These are phyloP conservation scores for Alloteropsis semialata DNA, from an alignment of 176 grass and related monocot genomes.

Conservation along the genomic window DNA sequence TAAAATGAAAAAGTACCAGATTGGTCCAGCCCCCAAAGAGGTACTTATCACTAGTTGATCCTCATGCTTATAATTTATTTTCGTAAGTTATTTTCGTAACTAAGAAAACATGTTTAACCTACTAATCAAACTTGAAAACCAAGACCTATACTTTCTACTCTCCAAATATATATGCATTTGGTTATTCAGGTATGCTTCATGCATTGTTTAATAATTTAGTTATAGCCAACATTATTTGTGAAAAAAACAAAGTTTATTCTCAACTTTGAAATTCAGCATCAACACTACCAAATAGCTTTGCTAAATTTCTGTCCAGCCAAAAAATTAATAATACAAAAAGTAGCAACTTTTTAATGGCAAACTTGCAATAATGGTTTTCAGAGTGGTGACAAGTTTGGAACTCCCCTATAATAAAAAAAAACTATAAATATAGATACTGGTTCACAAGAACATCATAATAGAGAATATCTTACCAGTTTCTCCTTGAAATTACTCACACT, in stretches of 20 bases:
- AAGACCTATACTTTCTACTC: neutral
- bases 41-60: no score
- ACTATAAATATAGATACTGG: neutral
- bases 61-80: no score
- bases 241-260: neutral
- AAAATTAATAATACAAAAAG: neutral
- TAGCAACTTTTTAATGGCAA: neutral
- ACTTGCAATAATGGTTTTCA: neutral
- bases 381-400: neutral
- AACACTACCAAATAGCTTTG: neutral
- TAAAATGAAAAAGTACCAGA: neutral
- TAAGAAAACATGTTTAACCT: neutral
- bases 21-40: neutral
- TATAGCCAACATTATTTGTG: neutral
- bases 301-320: neutral
- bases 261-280: neutral
- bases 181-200: neutral
- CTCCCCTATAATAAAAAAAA: no score
- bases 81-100: no score
- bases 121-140: neutral
- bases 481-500: slow-evolving; percentile 14
- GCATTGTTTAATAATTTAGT: neutral
- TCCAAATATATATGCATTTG: neutral
- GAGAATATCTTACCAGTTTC: slow-evolving; percentile 25
- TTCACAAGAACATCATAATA: neutral